Evolutionary conservation across 202 grass and related monocot species (phyloP).

Genomic region (Carex sylvatica): DNA sequence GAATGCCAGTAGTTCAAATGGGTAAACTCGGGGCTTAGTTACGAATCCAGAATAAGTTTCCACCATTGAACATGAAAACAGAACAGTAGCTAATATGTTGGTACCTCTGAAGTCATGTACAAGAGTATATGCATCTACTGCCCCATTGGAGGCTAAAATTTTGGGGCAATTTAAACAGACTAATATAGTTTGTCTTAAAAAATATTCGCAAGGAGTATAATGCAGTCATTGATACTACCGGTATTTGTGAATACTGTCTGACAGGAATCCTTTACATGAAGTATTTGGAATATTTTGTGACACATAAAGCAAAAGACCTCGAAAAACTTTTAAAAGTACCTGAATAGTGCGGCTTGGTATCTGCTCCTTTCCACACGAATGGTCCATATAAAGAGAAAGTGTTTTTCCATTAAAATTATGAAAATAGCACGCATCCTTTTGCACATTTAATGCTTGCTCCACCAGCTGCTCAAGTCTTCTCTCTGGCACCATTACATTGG

Average conservation of each 20-base stretch:
- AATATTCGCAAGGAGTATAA: neutral
- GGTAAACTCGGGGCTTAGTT: neutral
- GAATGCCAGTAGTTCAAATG: neutral
- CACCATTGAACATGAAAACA: neutral
- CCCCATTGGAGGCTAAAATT: neutral
- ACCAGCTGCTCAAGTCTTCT: constrained; percentile 84
- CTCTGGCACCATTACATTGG: constrained; percentile 77
- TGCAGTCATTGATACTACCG: neutral
- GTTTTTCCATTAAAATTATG: constrained; percentile 73
- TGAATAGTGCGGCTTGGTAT: constrained; percentile 70
- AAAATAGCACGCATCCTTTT: constrained; percentile 80
- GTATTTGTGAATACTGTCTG: neutral
- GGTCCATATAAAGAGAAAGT: constrained; percentile 80
- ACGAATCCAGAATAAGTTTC: neutral
- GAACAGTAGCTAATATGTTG: neutral
- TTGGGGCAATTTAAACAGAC: neutral
- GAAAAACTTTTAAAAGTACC: constrained; percentile 31
- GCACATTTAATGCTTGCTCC: constrained; percentile 81
- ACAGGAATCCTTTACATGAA: neutral
- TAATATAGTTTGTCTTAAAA: neutral
- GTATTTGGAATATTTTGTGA: neutral
- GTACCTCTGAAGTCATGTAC: neutral
- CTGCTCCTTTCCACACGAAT: constrained; percentile 84
- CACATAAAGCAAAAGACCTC: neutral
- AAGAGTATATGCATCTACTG: neutral